Evolutionary conservation across 768 basidiomycete genomes (phyloP), one percentile per base, ranked within the genome.

Genomic region (Melanogaster broomeanus): DNA sequence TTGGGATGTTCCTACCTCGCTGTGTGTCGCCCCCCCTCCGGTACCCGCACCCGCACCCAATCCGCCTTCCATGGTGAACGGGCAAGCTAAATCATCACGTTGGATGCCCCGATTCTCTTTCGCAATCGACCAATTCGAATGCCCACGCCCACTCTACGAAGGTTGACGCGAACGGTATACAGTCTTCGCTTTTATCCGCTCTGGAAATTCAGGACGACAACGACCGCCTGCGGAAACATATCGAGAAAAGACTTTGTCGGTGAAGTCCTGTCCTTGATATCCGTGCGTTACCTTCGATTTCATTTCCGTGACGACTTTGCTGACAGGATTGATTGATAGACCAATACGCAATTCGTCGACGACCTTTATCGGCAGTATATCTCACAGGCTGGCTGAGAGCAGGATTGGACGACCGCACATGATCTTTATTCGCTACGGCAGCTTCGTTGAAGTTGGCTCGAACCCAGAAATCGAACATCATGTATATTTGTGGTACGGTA

Each of bases 321-420:
- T 49, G 40, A 28, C 39, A 22, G 31, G 22, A 18, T 30, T 15
- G 28, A 42, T 24, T 22, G 34, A 24, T 58, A 88, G 87, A 86
- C 78, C 48, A 82, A 88, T 71, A 75, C 80, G 57, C 67, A 73
- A 15, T 89, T 88, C 59, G 84, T 84, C 52, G 84, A 89, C 56
- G 67, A 71, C 34, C 74, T 87, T 41, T 85, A 76, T 72, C 74
- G 71, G 51, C 78, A 81, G 39, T 87, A 85, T 64, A 52, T 64
- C 48, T 51, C 65, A 16, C 54, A 44, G 41, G 40, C 37, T 13
- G 45, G 35, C 25, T 65, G 51, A 65, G 37, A 16, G 18, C n/a
- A 19, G 6, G 42, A 8, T 45, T 24, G 15, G 13, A 22, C 16
- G 33, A 34, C 15, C 13, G 41, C 28, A 8, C 41, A 24, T 42